Percentiles rank a stretch among this genome's conserved stretches.
Conservation (phyloP, 2,329 filamentous ascomycete species). For the Penicillium sclerotigenum region DNA sequence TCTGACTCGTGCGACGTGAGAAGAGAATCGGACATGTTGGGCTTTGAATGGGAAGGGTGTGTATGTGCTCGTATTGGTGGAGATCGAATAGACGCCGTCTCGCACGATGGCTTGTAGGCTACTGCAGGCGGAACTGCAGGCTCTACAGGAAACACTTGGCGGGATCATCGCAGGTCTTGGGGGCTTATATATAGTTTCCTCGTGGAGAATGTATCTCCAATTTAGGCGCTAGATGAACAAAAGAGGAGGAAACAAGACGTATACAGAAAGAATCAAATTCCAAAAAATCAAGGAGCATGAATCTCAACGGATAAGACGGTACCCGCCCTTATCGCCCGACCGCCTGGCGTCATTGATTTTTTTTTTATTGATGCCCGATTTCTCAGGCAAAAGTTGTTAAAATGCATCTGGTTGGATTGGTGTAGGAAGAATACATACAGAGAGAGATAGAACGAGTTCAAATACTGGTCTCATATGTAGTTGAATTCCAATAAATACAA, state of each 20-base stretch:
- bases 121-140: slow-evolving; percentile 36
- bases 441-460: background rate
- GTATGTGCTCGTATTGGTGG: slow-evolving; percentile 12
- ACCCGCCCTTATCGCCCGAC: slow-evolving; percentile 23
- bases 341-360: slow-evolving; percentile 22
- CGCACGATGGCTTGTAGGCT: slow-evolving; percentile 29
- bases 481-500: background rate
- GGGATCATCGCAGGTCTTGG: slow-evolving; percentile 25
- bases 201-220: background rate
- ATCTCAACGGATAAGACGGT: slow-evolving; percentile 18
- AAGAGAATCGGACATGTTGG: background rate
- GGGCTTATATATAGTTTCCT: background rate
- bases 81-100: slow-evolving; percentile 19
- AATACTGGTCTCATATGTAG: background rate
- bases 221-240: background rate
- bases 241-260: background rate
- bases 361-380: background rate
- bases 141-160: slow-evolving; percentile 30
- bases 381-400: background rate
- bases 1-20: background rate
- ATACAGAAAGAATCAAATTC: background rate
- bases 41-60: background rate
- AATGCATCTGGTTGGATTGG: background rate
- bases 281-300: background rate
- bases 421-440: background rate